Conservation (phyloP, 2,329 filamentous ascomycete genomes). For the Fusarium gaditjirri region DNA sequence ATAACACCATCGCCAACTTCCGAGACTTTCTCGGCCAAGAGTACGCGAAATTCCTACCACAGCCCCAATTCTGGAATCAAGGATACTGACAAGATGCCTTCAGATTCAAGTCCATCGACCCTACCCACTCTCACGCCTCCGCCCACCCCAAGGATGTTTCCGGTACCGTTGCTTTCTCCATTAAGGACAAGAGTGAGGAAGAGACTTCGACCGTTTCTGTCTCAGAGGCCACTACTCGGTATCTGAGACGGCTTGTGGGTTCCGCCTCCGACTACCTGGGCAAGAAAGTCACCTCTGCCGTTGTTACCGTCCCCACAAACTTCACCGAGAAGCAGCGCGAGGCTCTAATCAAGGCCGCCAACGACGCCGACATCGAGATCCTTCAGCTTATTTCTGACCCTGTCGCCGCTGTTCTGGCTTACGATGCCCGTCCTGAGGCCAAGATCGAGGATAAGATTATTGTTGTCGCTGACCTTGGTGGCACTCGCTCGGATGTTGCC, state of each 20-base stretch:
- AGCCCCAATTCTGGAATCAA: slow-evolving; percentile 2
- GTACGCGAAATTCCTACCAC: slow-evolving; percentile 59
- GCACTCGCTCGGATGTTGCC: slow-evolving; percentile 90
- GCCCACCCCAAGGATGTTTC: slow-evolving; percentile 85
- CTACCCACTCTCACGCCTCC: slow-evolving; percentile 91
- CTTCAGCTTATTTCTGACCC: slow-evolving; percentile 95
- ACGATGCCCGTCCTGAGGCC: slow-evolving; percentile 85
- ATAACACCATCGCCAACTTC: slow-evolving; percentile 96
- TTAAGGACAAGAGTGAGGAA: slow-evolving; percentile 79
- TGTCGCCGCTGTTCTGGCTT: slow-evolving; percentile 86
- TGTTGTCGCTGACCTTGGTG: slow-evolving; percentile 92
- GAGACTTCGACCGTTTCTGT: slow-evolving; percentile 76
- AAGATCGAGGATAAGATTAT: slow-evolving; percentile 85
- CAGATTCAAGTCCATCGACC: slow-evolving; percentile 94
- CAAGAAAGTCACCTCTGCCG: slow-evolving; percentile 92
- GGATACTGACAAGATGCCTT: slow-evolving; percentile 28
- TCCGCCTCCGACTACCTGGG: slow-evolving; percentile 93
- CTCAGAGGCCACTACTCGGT: slow-evolving; percentile 84
- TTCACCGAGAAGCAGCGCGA: slow-evolving; percentile 88
- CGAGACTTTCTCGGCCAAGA: slow-evolving; percentile 95
- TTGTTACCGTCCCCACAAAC: slow-evolving; percentile 94
- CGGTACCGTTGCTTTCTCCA: slow-evolving; percentile 80
- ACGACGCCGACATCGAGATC: slow-evolving; percentile 84
- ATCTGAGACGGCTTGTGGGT: slow-evolving; percentile 81
- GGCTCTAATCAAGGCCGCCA: slow-evolving; percentile 80